Conservation (phyloP, 148 eudicot species). For the Spergularia marina region DNA sequence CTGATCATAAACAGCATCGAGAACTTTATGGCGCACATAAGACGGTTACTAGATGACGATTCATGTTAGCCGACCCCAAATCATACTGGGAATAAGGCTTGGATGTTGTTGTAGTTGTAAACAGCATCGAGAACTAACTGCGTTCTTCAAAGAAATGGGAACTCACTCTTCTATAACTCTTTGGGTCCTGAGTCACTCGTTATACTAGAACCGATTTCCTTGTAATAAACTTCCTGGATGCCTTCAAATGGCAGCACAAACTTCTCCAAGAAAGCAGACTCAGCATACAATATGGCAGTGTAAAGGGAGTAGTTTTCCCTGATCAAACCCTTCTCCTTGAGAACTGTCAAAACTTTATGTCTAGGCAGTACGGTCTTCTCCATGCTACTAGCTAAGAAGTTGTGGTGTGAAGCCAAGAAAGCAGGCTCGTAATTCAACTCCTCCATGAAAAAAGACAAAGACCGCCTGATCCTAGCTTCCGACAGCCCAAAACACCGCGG, state of each 20-base stretch:
- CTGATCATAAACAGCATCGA: no score
- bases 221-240: slow-evolving; percentile 2
- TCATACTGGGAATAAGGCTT: no score
- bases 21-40: no score
- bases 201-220: not conserved
- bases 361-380: slow-evolving; percentile 39
- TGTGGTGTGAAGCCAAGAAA: slow-evolving; percentile 11
- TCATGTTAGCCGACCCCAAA: no score
- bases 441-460: slow-evolving; percentile 30
- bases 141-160: no score
- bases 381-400: slow-evolving; percentile 15
- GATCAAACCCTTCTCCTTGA: slow-evolving; percentile 34
- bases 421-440: slow-evolving; percentile 31
- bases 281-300: not conserved
- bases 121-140: no score
- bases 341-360: slow-evolving; percentile 18
- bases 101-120: no score
- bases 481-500: slow-evolving; percentile 26
- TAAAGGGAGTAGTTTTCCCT: slow-evolving; percentile 4
- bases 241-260: slow-evolving; percentile 28
- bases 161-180: no score
- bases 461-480: slow-evolving; percentile 19
- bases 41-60: no score
- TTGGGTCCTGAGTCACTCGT: no score
- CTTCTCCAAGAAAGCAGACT: slow-evolving; percentile 20